A percentile compares a stretch with the other conserved stretches of the same genome.
Conservation (phyloP, 2,329 filamentous ascomycete genomes). For the Podosphaera fusca region DNA sequence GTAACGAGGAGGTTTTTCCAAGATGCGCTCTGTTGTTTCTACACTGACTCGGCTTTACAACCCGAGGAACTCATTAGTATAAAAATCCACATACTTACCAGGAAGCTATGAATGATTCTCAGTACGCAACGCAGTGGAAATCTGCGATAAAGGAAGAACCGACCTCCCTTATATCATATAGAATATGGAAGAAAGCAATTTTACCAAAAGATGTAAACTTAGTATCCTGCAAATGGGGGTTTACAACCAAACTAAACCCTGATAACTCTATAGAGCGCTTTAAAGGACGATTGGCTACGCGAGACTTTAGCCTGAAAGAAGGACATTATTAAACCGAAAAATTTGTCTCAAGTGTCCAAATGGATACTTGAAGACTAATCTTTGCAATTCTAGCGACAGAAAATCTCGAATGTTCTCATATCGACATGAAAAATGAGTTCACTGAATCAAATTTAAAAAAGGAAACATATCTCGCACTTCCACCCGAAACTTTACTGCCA, state of each 20-base stretch:
- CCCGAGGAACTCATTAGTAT: too few relatives aligned
- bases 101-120: too few relatives aligned
- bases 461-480: neutral
- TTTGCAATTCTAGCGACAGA: neutral
- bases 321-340: neutral
- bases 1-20: too few relatives aligned
- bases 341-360: neutral
- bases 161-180: too few relatives aligned
- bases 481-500: neutral
- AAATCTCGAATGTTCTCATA: neutral
- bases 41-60: too few relatives aligned
- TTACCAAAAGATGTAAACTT: too few relatives aligned
- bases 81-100: too few relatives aligned
- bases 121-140: too few relatives aligned
- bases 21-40: too few relatives aligned
- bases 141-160: too few relatives aligned
- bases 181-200: too few relatives aligned
- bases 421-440: neutral
- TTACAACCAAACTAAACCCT: neutral
- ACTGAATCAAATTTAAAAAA: conserved; percentile 1
- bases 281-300: neutral
- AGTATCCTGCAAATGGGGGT: too few relatives aligned
- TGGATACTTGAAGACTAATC: neutral
- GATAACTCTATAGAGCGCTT: neutral
- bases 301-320: neutral